Base-by-base conservation (phyloP, 352 stramenopile species). In the Pythium graminicola region DNA sequence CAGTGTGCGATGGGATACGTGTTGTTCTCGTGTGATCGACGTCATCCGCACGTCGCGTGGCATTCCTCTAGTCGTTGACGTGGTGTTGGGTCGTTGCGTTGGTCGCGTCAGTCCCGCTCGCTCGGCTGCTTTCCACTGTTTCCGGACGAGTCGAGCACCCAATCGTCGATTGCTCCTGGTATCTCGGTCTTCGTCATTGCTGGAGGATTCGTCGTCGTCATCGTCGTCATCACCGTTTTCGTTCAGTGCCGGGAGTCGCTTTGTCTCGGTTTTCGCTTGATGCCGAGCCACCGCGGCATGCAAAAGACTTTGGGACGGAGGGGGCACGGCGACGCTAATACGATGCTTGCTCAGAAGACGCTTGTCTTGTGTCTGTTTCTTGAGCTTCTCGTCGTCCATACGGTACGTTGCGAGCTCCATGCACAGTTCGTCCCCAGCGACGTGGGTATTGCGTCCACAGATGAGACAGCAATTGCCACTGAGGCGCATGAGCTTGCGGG, bases 401-500 rank as follows among this genome's bases (percentile, higher is more conserved):
- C 75, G 63, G 50, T 89, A 89, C 11, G 62, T 60, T 29, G 71
- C 56, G 17, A 87, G 65, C 31, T 88, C 70, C 76, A 91, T 86
- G 62, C 82, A 93, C 20, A 93, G 64, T 42, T 88, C 76, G 46
- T 93, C 78, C 14, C 79, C 81, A 0, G 79, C 80, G 16, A 90
- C 46, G 60, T 91, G 82, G 6, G 80, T 86, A 45, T 71, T 48
- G 19, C 79, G 67, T 0, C 78, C 78, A 54, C 80, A 91, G 60
- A 83, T 88, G 50, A 85, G 71, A 48, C 82, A 93, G 35, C 60
- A 65, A 38, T 93, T 93, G 22, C 73, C 78, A 48, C 80, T 91
- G 4, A 89, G 62, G 5, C 82, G 76, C 82, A 93, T 91, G 58
- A 91, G 78, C 55, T 89, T 90, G 39, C 78, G 70, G 22, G 80